phyloP scores from a whole-genome alignment of 495 filamentous ascomycete genomes.

The Chlorociboria aeruginascens region DNA sequence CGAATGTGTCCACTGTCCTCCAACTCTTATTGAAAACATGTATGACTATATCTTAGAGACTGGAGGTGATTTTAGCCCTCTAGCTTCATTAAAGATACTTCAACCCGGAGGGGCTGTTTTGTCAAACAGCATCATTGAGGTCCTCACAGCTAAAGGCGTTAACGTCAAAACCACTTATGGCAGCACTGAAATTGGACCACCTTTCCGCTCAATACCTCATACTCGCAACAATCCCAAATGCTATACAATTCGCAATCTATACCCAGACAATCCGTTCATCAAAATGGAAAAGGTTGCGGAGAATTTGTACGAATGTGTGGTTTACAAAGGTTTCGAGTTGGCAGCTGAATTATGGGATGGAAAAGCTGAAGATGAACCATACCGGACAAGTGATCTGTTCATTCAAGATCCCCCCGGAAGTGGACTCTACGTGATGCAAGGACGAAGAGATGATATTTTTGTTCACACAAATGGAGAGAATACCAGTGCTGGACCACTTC shows the following conservation, averaged over 20 bases:
- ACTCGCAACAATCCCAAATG: slow-evolving; percentile 9
- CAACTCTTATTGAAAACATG: slow-evolving; percentile 19
- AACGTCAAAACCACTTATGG: slow-evolving; percentile 21
- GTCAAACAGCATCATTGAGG: slow-evolving; percentile 11
- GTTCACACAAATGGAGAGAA: slow-evolving; percentile 20
- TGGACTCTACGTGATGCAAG: slow-evolving; percentile 12
- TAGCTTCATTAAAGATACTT: slow-evolving; percentile 15
- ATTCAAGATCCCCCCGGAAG: slow-evolving; percentile 19
- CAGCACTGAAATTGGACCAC: slow-evolving; percentile 19
- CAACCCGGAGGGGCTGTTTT: slow-evolving; percentile 19
- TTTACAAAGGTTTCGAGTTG: slow-evolving; percentile 18
- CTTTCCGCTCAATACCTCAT: slow-evolving; percentile 17
- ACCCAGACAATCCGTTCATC: slow-evolving; percentile 15
- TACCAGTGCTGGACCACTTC: slow-evolving; percentile 12
- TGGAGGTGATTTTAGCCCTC: slow-evolving; percentile 15
- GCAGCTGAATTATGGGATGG: slow-evolving; percentile 18
- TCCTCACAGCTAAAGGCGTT: slow-evolving; percentile 10
- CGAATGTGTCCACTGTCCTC: slow-evolving; percentile 16
- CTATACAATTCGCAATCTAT: slow-evolving; percentile 17
- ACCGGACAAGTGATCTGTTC: slow-evolving; percentile 18
- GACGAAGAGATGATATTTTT: slow-evolving; percentile 17
- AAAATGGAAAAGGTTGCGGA: slow-evolving; percentile 18
- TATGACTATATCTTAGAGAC: slow-evolving; percentile 14
- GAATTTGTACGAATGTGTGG: slow-evolving; percentile 14
- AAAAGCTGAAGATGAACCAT: slow-evolving; percentile 11